Percentiles rank a stretch among this genome's conserved stretches.
Evolutionary conservation across 768 basidiomycete species (phyloP).

Genomic region (Hygrophorus pudorinus): DNA sequence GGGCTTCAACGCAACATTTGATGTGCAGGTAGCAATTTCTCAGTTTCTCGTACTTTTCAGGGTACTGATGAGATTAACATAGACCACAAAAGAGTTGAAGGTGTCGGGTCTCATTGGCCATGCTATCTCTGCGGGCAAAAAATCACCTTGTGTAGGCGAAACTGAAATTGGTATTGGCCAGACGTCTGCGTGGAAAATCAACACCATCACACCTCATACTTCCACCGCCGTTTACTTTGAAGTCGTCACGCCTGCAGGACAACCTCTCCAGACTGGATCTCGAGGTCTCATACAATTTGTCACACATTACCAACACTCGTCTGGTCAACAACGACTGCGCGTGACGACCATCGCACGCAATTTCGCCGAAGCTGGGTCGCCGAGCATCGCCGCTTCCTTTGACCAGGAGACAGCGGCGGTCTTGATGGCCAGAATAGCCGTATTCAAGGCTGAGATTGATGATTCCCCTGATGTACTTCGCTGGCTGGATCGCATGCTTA

Average conservation of each 20-base stretch:
- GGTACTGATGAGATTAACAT: constrained; percentile 5
- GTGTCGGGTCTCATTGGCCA: constrained; percentile 98
- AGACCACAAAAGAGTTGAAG: constrained; percentile 98
- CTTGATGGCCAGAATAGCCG: constrained; percentile 96
- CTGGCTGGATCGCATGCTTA: constrained; percentile 98
- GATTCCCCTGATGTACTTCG: constrained; percentile 93
- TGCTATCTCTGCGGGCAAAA: constrained; percentile 95
- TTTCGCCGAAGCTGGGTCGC: constrained; percentile 96
- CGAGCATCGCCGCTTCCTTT: constrained; percentile 85
- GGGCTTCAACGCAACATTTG: constrained; percentile 99
- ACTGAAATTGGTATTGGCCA: constrained; percentile 99
- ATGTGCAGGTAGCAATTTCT: constrained; percentile 65
- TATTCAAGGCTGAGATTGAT: constrained; percentile 99
- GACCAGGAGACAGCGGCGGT: constrained; percentile 98
- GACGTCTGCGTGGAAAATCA: constrained; percentile 98
- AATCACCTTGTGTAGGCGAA: constrained; percentile 93
- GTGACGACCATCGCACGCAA: constrained; percentile 98
- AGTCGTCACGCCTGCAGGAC: constrained; percentile 94
- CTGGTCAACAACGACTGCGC: constrained; percentile 88
- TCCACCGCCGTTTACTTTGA: constrained; percentile 95
- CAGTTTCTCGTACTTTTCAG: background rate
- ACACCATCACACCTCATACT: constrained; percentile 78
- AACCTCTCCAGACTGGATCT: constrained; percentile 79
- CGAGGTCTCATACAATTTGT: constrained; percentile 97
- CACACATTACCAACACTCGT: constrained; percentile 96